Conservation (phyloP, 306 rosid genomes). For the Medicago lupulina region DNA sequence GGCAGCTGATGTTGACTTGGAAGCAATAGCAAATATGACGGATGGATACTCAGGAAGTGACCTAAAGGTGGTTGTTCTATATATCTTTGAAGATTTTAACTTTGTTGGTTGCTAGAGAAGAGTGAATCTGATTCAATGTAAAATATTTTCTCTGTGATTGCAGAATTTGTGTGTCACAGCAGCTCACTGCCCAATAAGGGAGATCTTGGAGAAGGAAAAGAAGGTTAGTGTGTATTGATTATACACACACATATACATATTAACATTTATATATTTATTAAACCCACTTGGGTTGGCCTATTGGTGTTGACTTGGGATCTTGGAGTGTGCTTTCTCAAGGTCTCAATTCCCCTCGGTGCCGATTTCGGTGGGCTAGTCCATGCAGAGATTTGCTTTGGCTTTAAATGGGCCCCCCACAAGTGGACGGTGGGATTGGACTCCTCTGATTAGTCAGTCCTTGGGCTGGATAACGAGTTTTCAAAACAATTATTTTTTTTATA, state of each 20-base stretch:
- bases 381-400: too few relatives aligned
- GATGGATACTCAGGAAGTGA: slow-evolving; percentile 99
- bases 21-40: slow-evolving; percentile 79
- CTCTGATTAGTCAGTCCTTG: too few relatives aligned
- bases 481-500: too few relatives aligned
- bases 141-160: slow-evolving; percentile 47
- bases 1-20: slow-evolving; percentile 76
- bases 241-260: neutral
- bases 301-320: too few relatives aligned
- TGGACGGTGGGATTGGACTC: too few relatives aligned
- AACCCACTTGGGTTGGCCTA: too few relatives aligned
- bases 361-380: too few relatives aligned
- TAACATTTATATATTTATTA: neutral
- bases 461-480: too few relatives aligned
- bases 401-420: too few relatives aligned
- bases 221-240: slow-evolving; percentile 54
- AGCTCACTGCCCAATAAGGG: slow-evolving; percentile 90
- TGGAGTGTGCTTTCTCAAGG: too few relatives aligned
- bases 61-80: slow-evolving; percentile 68
- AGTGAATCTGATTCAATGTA: neutral
- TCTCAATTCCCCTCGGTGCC: too few relatives aligned
- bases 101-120: slow-evolving; percentile 33
- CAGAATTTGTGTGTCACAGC: slow-evolving; percentile 94
- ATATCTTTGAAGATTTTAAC: slow-evolving; percentile 8
- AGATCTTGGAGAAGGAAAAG: slow-evolving; percentile 90